Conservation (phyloP, 139 green algal genomes). For the Penium margaritaceum region DNA sequence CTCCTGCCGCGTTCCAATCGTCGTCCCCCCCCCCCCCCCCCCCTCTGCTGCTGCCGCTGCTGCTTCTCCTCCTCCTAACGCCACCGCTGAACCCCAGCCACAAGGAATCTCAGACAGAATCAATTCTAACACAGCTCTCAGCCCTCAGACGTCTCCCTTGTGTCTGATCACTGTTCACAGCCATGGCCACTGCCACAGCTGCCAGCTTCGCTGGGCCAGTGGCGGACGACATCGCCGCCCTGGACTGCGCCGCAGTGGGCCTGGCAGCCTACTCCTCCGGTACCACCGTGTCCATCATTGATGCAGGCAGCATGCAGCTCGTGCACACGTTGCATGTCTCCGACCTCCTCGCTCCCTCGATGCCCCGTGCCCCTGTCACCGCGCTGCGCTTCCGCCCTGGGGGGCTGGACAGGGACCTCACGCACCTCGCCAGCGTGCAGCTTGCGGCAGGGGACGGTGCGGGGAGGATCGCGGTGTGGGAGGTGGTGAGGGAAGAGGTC, state of each 20-base stretch:
- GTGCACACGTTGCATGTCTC: slow-evolving; percentile 26
- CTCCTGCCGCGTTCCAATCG: too few relatives aligned
- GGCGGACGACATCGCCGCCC: slow-evolving; percentile 16
- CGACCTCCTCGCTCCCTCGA: background rate
- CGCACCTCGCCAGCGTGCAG: slow-evolving; percentile 9
- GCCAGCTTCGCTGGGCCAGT: slow-evolving; percentile 26
- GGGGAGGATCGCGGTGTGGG: slow-evolving; percentile 27
- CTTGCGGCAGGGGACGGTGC: slow-evolving; percentile 27
- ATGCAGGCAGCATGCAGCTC: slow-evolving; percentile 31
- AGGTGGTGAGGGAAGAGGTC: slow-evolving; percentile 31
- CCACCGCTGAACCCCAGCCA: too few relatives aligned
- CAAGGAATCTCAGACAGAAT: too few relatives aligned
- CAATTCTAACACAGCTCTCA: too few relatives aligned
- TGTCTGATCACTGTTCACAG: too few relatives aligned
- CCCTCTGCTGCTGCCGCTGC: too few relatives aligned
- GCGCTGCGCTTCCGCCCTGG: slow-evolving; percentile 28
- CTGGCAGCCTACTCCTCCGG: slow-evolving; percentile 28
- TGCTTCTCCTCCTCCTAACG: too few relatives aligned
- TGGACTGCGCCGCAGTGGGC: slow-evolving; percentile 29
- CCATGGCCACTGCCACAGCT: too few relatives aligned
- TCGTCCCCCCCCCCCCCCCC: too few relatives aligned
- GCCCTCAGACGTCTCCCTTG: too few relatives aligned
- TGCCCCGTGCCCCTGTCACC: slow-evolving; percentile 4
- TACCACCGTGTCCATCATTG: slow-evolving; percentile 10
- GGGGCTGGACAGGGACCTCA: slow-evolving; percentile 20